Percentiles rank a stretch among this genome's conserved stretches.
Conservation (phyloP, 345 rosid species). For the Raphanus sativus region DNA sequence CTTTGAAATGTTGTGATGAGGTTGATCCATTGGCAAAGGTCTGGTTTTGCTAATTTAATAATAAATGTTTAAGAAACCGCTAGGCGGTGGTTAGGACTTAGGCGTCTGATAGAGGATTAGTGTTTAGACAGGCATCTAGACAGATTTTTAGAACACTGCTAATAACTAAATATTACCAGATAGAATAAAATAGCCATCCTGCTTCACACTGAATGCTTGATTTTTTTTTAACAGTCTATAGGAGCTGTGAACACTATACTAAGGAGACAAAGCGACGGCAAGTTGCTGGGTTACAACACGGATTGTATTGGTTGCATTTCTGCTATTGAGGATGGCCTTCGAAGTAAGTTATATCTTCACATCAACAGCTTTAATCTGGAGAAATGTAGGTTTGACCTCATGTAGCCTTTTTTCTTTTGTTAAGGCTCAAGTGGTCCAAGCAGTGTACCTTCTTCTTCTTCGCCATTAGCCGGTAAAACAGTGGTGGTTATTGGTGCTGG, state of each 20-base stretch:
- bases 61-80: neutral
- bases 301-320: constrained; percentile 94
- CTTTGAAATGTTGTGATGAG: constrained; percentile 78
- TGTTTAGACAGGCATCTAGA: too few species aligned
- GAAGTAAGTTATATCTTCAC: constrained; percentile 48
- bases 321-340: constrained; percentile 91
- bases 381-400: neutral
- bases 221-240: constrained; percentile 60
- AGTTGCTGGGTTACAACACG: constrained; percentile 78
- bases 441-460: constrained; percentile 45
- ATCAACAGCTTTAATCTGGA: neutral
- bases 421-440: constrained; percentile 46
- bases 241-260: constrained; percentile 94
- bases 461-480: constrained; percentile 76
- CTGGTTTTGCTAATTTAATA: constrained; percentile 11
- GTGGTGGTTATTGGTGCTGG: constrained; percentile 96
- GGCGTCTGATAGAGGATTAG: too few species aligned
- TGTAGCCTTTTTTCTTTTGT: neutral
- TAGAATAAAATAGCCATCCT: neutral
- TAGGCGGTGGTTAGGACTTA: too few species aligned
- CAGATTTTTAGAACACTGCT: too few species aligned
- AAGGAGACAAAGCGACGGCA: constrained; percentile 73
- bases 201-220: constrained; percentile 20
- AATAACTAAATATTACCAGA: neutral
- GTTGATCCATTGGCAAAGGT: constrained; percentile 94